phyloP scores from a whole-genome alignment of 306 rosid species.

The Begonia fuchsioides region DNA sequence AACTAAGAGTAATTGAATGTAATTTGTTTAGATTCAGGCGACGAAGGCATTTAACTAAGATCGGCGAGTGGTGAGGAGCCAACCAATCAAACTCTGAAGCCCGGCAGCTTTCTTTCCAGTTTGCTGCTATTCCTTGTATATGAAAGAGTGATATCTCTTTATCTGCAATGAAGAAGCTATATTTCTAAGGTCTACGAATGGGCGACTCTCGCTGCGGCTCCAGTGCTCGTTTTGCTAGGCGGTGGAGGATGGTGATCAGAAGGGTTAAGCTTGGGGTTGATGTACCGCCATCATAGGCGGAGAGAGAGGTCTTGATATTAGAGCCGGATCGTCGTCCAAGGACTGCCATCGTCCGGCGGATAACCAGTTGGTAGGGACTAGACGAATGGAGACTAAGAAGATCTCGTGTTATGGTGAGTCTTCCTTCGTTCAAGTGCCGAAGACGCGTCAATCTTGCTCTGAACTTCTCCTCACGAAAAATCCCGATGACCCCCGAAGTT shows the following conservation, averaged over 20 bases:
- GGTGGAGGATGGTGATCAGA: slow-evolving; percentile 44
- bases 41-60: background rate
- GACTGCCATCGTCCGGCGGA: slow-evolving; percentile 18
- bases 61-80: too few species aligned
- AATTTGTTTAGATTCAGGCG: background rate
- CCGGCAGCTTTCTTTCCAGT: slow-evolving; percentile 1
- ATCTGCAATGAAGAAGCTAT: too few species aligned
- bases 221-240: slow-evolving; percentile 8
- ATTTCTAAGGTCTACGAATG: background rate
- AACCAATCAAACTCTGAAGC: too few species aligned
- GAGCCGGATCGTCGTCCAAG: slow-evolving; percentile 7
- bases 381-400: background rate
- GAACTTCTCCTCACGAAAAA: background rate
- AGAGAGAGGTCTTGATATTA: slow-evolving; percentile 3
- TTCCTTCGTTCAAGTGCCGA: background rate
- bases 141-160: background rate
- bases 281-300: slow-evolving; percentile 1
- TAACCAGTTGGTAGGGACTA: background rate
- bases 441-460: background rate
- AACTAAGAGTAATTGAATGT: too few species aligned
- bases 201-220: slow-evolving; percentile 7
- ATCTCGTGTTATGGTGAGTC: background rate
- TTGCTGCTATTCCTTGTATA: background rate
- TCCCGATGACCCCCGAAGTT: slow-evolving; percentile 15
- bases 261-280: slow-evolving; percentile 20